phyloP scores from a whole-genome alignment of 129 eudicot genomes.

The Arctium lappa region DNA sequence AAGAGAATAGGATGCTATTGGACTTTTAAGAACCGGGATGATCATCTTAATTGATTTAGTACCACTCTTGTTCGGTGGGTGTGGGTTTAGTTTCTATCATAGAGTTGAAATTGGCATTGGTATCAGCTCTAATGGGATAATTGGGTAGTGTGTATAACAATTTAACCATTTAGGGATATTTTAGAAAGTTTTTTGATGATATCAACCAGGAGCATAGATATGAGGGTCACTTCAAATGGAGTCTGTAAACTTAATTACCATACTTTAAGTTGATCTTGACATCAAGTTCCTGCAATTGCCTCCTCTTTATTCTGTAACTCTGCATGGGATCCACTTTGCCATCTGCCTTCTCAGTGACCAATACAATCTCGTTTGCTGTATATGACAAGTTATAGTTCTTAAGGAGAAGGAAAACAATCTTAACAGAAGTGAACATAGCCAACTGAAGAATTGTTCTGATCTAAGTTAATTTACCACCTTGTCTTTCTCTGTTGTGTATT shows the following conservation, averaged over 20 bases:
- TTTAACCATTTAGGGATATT: neutral
- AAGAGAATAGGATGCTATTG: constrained; percentile 6
- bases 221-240: neutral
- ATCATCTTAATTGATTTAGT: neutral
- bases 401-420: neutral
- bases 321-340: neutral
- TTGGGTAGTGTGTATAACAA: neutral
- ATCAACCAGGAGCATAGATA: neutral
- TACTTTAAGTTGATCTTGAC: neutral
- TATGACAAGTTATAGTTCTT: neutral
- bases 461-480: neutral
- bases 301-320: neutral
- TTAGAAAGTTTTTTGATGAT: neutral
- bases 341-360: constrained; percentile 4
- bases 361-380: neutral
- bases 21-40: neutral
- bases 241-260: neutral
- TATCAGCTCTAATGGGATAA: constrained; percentile 5
- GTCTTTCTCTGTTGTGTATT: neutral
- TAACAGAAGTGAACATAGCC: neutral
- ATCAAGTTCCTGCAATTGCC: neutral
- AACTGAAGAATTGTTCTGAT: neutral
- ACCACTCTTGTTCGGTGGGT: neutral
- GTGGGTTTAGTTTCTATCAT: neutral
- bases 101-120: constrained; percentile 6